phyloP scores from a whole-genome alignment of 345 rosid genomes.

The Eucalyptus sp. region DNA sequence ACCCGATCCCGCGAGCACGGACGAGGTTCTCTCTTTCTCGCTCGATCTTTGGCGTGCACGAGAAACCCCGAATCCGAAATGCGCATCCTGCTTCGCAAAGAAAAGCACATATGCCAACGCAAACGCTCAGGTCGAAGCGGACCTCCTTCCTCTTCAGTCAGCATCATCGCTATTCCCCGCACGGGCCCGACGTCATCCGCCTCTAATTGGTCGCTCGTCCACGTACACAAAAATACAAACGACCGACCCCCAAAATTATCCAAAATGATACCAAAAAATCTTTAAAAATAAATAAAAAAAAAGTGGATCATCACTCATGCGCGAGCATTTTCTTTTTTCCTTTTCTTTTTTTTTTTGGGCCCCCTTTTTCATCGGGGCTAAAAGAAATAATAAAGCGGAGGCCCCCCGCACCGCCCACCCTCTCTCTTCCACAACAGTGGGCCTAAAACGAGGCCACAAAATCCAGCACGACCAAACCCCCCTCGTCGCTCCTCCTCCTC shows the following conservation, averaged over 20 bases:
- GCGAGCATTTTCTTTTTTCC: background rate
- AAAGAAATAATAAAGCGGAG: background rate
- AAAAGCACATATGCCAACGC: background rate
- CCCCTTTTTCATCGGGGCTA: background rate
- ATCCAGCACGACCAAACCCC: background rate
- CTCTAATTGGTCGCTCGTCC: background rate
- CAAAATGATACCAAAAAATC: background rate
- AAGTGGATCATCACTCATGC: background rate
- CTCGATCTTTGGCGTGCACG: background rate
- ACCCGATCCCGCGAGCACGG: background rate
- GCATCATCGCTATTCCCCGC: background rate
- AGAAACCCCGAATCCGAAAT: background rate
- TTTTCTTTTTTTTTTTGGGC: background rate
- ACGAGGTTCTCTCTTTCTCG: background rate
- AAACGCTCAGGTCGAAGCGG: background rate
- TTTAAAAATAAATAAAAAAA: background rate
- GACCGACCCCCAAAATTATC: background rate
- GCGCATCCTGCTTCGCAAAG: background rate
- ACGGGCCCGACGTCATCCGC: background rate
- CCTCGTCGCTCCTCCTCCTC: background rate
- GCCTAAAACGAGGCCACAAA: background rate
- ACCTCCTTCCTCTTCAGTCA: background rate
- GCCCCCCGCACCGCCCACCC: background rate
- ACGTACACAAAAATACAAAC: background rate
- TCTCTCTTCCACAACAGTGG: background rate